Evolutionary conservation across 2,329 filamentous ascomycete genomes (phyloP).

Genomic region (Gnomoniopsis smithogilvyi): DNA sequence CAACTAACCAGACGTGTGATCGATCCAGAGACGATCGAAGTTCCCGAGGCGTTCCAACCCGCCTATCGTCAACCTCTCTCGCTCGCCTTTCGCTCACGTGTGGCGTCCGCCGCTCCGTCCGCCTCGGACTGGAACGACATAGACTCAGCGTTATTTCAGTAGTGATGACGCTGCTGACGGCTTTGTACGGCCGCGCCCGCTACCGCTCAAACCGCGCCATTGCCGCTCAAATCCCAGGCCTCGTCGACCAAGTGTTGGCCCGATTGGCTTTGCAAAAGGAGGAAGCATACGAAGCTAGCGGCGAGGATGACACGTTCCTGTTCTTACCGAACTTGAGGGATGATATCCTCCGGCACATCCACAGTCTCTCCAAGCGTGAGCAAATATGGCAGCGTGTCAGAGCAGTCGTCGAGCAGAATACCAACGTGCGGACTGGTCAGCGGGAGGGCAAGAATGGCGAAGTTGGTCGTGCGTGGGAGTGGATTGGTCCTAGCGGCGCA

Average conservation of each 20-base stretch:
- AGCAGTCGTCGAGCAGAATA: slow-evolving; percentile 86
- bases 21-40: slow-evolving; percentile 68
- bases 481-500: slow-evolving; percentile 58
- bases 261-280: slow-evolving; percentile 81
- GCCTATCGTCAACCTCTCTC: slow-evolving; percentile 83
- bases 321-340: slow-evolving; percentile 87
- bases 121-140: slow-evolving; percentile 81
- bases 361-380: slow-evolving; percentile 72
- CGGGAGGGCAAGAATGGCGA: slow-evolving; percentile 65
- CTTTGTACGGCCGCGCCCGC: slow-evolving; percentile 62
- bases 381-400: slow-evolving; percentile 81
- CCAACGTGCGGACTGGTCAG: slow-evolving; percentile 78
- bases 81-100: slow-evolving; percentile 85
- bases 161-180: slow-evolving; percentile 43
- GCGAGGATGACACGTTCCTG: slow-evolving; percentile 77
- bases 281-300: slow-evolving; percentile 63
- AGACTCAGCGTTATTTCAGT: slow-evolving; percentile 75
- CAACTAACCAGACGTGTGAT: slow-evolving; percentile 84
- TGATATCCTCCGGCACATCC: slow-evolving; percentile 80
- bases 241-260: slow-evolving; percentile 83
- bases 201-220: slow-evolving; percentile 63
- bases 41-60: slow-evolving; percentile 60
- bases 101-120: slow-evolving; percentile 72
- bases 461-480: slow-evolving; percentile 66
- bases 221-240: slow-evolving; percentile 70